A percentile compares a stretch with the other conserved stretches of the same genome.
Evolutionary conservation across 345 rosid genomes (phyloP).

Genomic region (Citrus medica): DNA sequence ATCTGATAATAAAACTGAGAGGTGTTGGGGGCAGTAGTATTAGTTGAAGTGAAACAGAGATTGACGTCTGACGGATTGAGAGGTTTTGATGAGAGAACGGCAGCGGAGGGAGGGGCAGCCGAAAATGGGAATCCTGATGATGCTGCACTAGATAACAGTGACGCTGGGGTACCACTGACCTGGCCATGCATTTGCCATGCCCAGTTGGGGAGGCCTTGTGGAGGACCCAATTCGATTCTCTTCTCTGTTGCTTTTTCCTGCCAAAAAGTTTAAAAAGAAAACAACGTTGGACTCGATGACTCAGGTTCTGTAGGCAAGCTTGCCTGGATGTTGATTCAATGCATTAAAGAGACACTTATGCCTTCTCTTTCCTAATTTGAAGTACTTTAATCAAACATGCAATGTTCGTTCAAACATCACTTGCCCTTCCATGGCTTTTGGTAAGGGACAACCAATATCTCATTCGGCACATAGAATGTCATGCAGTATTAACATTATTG

Average conservation of each 20-base stretch:
- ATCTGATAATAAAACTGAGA: conserved; percentile 27
- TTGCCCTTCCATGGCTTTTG: neutral
- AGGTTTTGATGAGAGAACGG: conserved; percentile 49
- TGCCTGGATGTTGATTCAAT: neutral
- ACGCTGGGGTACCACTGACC: conserved; percentile 41
- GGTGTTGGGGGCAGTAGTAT: conserved; percentile 18
- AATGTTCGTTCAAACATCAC: neutral
- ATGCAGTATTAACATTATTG: neutral
- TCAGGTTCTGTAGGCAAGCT: neutral
- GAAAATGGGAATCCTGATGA: conserved; percentile 99
- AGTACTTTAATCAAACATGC: neutral
- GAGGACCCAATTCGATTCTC: conserved; percentile 37
- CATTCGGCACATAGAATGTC: neutral
- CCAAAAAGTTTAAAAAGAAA: neutral
- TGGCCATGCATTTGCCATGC: conserved; percentile 71
- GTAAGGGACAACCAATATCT: neutral
- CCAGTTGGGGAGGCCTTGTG: conserved; percentile 53
- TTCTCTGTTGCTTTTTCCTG: conserved; percentile 59
- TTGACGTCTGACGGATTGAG: conserved; percentile 31
- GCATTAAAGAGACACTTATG: neutral
- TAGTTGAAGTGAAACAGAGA: conserved; percentile 39
- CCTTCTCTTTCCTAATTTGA: neutral
- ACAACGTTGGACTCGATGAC: neutral
- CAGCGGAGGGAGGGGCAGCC: conserved; percentile 52
- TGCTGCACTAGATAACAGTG: conserved; percentile 86